Evolutionary conservation across 805 yeast species (phyloP).

Genomic region (Ogataea kodamae): DNA sequence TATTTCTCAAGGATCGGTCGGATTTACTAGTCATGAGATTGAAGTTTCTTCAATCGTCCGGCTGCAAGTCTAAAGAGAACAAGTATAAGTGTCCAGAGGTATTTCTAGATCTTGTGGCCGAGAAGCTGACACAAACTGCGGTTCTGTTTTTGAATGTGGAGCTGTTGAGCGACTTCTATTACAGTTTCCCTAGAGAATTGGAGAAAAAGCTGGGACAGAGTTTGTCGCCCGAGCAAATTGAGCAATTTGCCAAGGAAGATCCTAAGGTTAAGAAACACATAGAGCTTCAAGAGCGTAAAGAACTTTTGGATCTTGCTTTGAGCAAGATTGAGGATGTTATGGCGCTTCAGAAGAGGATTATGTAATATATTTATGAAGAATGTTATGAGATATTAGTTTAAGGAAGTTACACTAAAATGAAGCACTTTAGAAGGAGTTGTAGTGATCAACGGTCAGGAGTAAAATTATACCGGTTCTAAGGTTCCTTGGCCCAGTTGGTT

Average conservation of each 20-base stretch:
- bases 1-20: slow-evolving; percentile 72
- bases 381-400: background rate
- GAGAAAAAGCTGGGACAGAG: slow-evolving; percentile 67
- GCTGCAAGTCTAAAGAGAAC: slow-evolving; percentile 74
- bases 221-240: slow-evolving; percentile 73
- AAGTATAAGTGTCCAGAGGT: slow-evolving; percentile 93
- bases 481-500: slow-evolving; percentile 45
- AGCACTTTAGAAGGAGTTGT: no score
- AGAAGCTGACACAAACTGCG: slow-evolving; percentile 89
- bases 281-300: slow-evolving; percentile 91
- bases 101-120: slow-evolving; percentile 87
- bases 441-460: no score
- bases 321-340: slow-evolving; percentile 81
- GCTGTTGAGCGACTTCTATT: slow-evolving; percentile 88
- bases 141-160: slow-evolving; percentile 92
- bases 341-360: slow-evolving; percentile 50
- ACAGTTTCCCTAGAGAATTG: slow-evolving; percentile 91
- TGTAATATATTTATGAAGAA: no score
- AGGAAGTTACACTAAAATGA: background rate
- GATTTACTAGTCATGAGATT: slow-evolving; percentile 70
- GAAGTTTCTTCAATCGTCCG: slow-evolving; percentile 67
- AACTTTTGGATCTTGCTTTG: slow-evolving; percentile 77
- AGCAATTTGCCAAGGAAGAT: slow-evolving; percentile 89
- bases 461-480: slow-evolving; percentile 10
- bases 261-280: slow-evolving; percentile 87